Evolutionary conservation across 257 asterid genomes (phyloP), one percentile per base, ranked within the genome.

Genomic region (Rhazya stricta): DNA sequence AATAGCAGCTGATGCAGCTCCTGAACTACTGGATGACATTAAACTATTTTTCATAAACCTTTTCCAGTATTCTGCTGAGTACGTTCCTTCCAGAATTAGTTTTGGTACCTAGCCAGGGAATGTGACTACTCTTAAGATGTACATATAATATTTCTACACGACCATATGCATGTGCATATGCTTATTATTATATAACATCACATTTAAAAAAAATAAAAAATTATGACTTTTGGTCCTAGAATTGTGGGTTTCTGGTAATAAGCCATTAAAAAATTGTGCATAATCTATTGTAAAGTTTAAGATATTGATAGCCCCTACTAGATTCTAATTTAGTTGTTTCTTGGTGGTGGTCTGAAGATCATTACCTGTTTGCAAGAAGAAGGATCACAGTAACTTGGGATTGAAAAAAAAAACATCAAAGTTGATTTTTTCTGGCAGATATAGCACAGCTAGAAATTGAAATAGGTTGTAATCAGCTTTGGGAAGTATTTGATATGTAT

Each of bases 61-160:
- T 78, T 91, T 94, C 89, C 97, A 90, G 89, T 46, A 80, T 76
- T 83, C 98, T 61, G 92, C 97, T 46, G 97, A 90, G 97, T 94
- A 87, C 77, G 88, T 81, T 78, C 54, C 75, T 77, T 46, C 23
- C 7, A 32, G 9, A 25, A 66, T 2, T 60, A 39, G 30, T 75
- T 15, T 29, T 73, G 56, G 11, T 57, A 50, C 66, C 51, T 53
- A 39, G 62, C 34, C 62, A 69, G 48, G 45, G 27, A n/a, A 23
- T 4, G 9, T 18, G 37, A 5, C 39, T 29, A 61, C 18, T 6
- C n/a, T 19, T 66, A 21, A 19, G 19, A 34, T 21, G 43, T 37
- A 30, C 48, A 66, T 66, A 21, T 66, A 36, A 66, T 66, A 12
- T 15, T 15, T 37, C 25, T 66, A 43, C 69, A 41, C 43, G 23